phyloP scores from a whole-genome alignment of 768 basidiomycete genomes.

The Trametes coccinea region DNA sequence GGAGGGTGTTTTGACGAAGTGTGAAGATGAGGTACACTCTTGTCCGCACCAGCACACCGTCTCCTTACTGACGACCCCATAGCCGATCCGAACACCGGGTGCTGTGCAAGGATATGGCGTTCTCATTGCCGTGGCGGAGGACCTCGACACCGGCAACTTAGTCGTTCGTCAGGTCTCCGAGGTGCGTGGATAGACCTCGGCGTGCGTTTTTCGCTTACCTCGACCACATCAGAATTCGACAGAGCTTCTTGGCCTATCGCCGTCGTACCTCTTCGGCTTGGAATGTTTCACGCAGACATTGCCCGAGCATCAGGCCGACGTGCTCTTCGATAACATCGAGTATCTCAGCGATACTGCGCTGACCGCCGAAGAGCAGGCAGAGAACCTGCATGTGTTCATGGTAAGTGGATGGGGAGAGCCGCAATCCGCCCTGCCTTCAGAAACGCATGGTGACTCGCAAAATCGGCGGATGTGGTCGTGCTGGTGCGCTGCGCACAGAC shows the following conservation, averaged over 20 bases:
- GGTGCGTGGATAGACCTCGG: slow-evolving; percentile 37
- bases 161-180: slow-evolving; percentile 79
- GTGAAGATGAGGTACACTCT: slow-evolving; percentile 67
- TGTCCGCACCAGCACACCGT: no score
- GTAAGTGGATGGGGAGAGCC: slow-evolving; percentile 73
- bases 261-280: slow-evolving; percentile 66
- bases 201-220: background rate
- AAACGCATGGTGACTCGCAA: slow-evolving; percentile 30
- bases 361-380: slow-evolving; percentile 40
- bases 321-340: slow-evolving; percentile 74
- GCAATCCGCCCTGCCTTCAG: slow-evolving; percentile 43
- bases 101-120: slow-evolving; percentile 86
- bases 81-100: slow-evolving; percentile 83
- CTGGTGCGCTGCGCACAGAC: slow-evolving; percentile 68
- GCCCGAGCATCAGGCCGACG: slow-evolving; percentile 60
- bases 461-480: slow-evolving; percentile 58
- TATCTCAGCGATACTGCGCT: slow-evolving; percentile 56
- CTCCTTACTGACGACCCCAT: background rate
- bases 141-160: slow-evolving; percentile 51
- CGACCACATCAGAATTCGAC: slow-evolving; percentile 57
- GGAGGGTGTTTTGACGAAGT: slow-evolving; percentile 62
- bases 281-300: slow-evolving; percentile 74
- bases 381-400: slow-evolving; percentile 66
- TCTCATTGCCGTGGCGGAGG: slow-evolving; percentile 67
- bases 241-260: slow-evolving; percentile 73